Evolutionary conservation across 2,329 filamentous ascomycete genomes (phyloP).

Genomic region (Stachybotrys echinatus): DNA sequence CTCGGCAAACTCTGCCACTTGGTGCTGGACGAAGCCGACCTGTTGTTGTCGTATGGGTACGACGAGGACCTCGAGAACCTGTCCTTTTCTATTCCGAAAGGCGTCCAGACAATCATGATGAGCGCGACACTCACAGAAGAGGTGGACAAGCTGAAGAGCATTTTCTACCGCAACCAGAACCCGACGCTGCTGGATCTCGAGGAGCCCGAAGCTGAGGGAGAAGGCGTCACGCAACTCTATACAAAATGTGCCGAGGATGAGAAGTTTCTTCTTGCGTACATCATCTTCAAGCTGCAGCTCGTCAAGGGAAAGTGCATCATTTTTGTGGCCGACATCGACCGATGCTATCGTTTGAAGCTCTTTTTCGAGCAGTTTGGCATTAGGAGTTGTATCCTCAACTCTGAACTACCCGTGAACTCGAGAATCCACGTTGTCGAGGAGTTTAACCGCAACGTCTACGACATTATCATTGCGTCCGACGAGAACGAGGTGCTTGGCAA

Average conservation of each 20-base stretch:
- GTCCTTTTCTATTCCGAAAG: constrained; percentile 71
- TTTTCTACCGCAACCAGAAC: constrained; percentile 68
- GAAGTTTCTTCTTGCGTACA: constrained; percentile 88
- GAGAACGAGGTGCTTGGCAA: constrained; percentile 79
- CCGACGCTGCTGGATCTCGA: constrained; percentile 78
- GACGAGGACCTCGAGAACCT: constrained; percentile 83
- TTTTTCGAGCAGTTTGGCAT: constrained; percentile 97
- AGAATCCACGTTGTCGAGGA: constrained; percentile 93
- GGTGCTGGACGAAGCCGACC: constrained; percentile 89
- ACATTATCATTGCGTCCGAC: constrained; percentile 95
- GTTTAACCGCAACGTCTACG: constrained; percentile 95
- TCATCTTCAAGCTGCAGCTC: constrained; percentile 91
- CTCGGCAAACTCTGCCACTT: constrained; percentile 69
- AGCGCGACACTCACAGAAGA: constrained; percentile 88
- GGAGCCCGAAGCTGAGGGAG: constrained; percentile 71
- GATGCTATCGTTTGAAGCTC: constrained; percentile 85
- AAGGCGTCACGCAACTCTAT: constrained; percentile 78
- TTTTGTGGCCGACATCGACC: constrained; percentile 76
- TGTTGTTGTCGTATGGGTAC: constrained; percentile 92
- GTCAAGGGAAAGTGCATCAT: constrained; percentile 82
- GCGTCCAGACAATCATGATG: constrained; percentile 87
- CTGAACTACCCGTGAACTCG: constrained; percentile 88
- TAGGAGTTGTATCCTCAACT: constrained; percentile 88
- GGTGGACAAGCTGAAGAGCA: constrained; percentile 74
- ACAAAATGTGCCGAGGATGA: constrained; percentile 95